Conservation (phyloP, 2,329 filamentous ascomycete species). For the Septoria linicola region DNA sequence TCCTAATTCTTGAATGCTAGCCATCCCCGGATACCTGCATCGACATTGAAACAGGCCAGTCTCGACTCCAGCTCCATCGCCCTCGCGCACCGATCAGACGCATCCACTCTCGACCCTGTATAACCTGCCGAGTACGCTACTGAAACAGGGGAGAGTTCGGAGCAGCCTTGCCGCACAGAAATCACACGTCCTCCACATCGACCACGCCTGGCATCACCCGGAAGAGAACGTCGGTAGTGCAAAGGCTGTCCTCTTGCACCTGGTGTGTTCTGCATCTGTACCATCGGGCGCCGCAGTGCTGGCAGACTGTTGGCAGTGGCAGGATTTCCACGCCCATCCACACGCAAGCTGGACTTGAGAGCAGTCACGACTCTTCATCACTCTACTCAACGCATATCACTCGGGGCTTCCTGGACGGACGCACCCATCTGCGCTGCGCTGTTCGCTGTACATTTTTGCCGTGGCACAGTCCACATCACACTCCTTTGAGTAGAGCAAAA, state of each 20-base stretch:
- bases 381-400: background rate
- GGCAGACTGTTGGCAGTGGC: background rate
- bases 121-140: constrained; percentile 8
- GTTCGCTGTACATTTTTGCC: constrained; percentile 20
- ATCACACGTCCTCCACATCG: constrained; percentile 7
- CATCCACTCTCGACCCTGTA: constrained; percentile 15
- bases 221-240: constrained; percentile 12
- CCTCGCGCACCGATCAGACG: constrained; percentile 2
- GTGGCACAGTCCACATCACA: constrained; percentile 25
- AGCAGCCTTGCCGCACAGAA: background rate
- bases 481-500: constrained; percentile 20
- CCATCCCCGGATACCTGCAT: constrained; percentile 11
- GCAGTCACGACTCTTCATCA: background rate
- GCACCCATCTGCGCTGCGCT: constrained; percentile 2
- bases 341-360: constrained; percentile 24
- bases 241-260: constrained; percentile 5
- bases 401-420: constrained; percentile 5
- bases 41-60: constrained; percentile 18
- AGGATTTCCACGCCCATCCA: background rate
- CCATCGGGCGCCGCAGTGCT: constrained; percentile 7
- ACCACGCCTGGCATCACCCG: constrained; percentile 2
- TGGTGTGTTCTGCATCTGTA: constrained; percentile 1
- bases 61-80: constrained; percentile 11
- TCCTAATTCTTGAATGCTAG: constrained; percentile 13
- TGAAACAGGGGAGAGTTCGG: constrained; percentile 21